Conservation (phyloP, 1,139 yeast genomes). For the Diutina sp. region DNA sequence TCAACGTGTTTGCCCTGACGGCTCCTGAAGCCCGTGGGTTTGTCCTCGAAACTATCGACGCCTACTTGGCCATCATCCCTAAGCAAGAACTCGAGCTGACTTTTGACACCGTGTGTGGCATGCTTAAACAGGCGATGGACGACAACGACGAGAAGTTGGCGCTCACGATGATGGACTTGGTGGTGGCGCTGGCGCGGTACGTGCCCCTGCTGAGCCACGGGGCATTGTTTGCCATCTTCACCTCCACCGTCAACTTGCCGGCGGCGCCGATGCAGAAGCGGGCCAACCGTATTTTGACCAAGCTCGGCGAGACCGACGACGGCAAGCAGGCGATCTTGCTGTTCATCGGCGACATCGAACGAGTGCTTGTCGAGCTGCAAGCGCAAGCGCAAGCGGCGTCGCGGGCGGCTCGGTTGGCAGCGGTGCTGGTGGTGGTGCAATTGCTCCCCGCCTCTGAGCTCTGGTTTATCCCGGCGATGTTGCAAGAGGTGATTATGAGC, state of each 20-base stretch:
- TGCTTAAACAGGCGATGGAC: conserved; percentile 65
- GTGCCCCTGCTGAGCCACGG: conserved; percentile 60
- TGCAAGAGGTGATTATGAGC: conserved; percentile 80
- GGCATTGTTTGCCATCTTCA: conserved; percentile 69
- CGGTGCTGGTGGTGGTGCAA: conserved; percentile 48
- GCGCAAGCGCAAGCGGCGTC: conserved; percentile 58
- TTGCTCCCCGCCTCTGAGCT: conserved; percentile 50
- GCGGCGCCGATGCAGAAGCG: conserved; percentile 72
- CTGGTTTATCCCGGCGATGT: conserved; percentile 65
- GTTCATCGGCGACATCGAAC: conserved; percentile 47
- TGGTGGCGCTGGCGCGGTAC: conserved; percentile 77
- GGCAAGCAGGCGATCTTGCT: conserved; percentile 41
- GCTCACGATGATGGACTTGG: conserved; percentile 81
- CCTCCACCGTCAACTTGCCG: conserved; percentile 43
- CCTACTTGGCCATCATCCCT: conserved; percentile 61
- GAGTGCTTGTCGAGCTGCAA: conserved; percentile 44
- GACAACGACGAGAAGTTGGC: conserved; percentile 42
- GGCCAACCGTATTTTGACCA: conserved; percentile 70
- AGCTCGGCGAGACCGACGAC: conserved; percentile 53
- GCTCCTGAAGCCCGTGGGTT: conserved; percentile 73
- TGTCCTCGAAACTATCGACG: conserved; percentile 76
- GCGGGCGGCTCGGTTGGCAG: conserved; percentile 65
- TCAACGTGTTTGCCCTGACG: conserved; percentile 85
- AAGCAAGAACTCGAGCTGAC: conserved; percentile 56
- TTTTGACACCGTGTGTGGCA: conserved; percentile 75